A percentile compares a stretch with the other conserved stretches of the same genome.
These are phyloP conservation scores for Rhinocladiella similis DNA, from an alignment of 2,329 filamentous ascomycete species.

Conservation along the genomic window DNA sequence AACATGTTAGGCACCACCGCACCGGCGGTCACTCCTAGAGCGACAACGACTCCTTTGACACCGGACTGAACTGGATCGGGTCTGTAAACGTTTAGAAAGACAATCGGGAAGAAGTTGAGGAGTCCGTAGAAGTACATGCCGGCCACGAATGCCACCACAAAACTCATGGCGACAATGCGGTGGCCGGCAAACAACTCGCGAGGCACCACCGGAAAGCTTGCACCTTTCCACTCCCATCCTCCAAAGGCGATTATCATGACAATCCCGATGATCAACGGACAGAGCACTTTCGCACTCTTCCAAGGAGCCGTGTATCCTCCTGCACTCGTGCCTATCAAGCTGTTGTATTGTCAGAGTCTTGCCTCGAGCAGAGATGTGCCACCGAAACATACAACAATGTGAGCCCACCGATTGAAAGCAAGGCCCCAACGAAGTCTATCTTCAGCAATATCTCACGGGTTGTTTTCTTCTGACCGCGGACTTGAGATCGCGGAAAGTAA, in stretches of 20 bases:
- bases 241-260: slow-evolving; percentile 40
- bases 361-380: not conserved
- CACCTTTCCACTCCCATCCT: slow-evolving; percentile 48
- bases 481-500: slow-evolving; percentile 5
- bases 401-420: slow-evolving; percentile 50
- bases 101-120: slow-evolving; percentile 61
- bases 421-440: slow-evolving; percentile 53
- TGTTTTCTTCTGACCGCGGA: not conserved
- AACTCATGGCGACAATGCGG: slow-evolving; percentile 52
- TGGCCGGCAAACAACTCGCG: slow-evolving; percentile 47
- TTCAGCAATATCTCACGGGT: slow-evolving; percentile 40
- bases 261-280: slow-evolving; percentile 46
- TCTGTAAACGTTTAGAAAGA: slow-evolving; percentile 64
- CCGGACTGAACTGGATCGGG: slow-evolving; percentile 66
- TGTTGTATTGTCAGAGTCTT: not conserved
- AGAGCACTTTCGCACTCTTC: slow-evolving; percentile 45
- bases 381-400: slow-evolving; percentile 5
- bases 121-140: slow-evolving; percentile 55
- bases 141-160: slow-evolving; percentile 61
- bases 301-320: slow-evolving; percentile 50
- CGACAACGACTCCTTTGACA: slow-evolving; percentile 35
- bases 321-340: slow-evolving; percentile 51
- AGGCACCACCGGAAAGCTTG: slow-evolving; percentile 48
- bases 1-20: slow-evolving; percentile 3
- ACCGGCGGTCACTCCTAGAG: slow-evolving; percentile 3